Evolutionary conservation across 192 early-diverging fungal species (phyloP).

Genomic region (Umbelopsis ramanniana): DNA sequence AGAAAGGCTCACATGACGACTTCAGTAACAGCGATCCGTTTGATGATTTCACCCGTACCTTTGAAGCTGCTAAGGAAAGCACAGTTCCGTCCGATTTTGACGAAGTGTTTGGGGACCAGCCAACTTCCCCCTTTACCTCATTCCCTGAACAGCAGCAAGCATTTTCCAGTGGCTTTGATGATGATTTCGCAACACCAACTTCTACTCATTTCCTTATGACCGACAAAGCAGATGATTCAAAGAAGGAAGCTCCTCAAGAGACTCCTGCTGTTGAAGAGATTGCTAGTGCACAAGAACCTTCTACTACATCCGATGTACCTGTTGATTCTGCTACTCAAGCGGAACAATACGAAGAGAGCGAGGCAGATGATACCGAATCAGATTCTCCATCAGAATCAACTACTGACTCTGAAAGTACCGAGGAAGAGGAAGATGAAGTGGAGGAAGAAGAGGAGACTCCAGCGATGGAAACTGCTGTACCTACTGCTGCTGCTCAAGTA

Average conservation of each 20-base stretch:
- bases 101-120: constrained; percentile 14
- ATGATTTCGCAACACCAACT: background rate
- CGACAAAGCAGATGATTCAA: background rate
- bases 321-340: background rate
- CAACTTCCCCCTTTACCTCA: background rate
- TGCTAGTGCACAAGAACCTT: background rate
- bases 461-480: background rate
- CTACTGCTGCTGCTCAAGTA: background rate
- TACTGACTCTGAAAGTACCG: background rate
- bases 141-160: constrained; percentile 5
- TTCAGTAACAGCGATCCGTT: constrained; percentile 12
- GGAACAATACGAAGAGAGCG: background rate
- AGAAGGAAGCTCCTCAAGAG: background rate
- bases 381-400: constrained; percentile 1
- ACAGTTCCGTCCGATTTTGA: background rate
- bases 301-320: background rate
- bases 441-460: background rate
- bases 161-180: background rate
- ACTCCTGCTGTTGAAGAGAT: background rate
- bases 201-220: background rate
- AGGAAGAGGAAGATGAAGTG: background rate
- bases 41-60: constrained; percentile 14
- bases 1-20: background rate
- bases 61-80: constrained; percentile 12
- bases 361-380: background rate